A percentile compares a stretch with the other conserved stretches of the same genome.
Evolutionary conservation across 208 protist genomes (phyloP).

Genomic region (Porcisia hertigi): DNA sequence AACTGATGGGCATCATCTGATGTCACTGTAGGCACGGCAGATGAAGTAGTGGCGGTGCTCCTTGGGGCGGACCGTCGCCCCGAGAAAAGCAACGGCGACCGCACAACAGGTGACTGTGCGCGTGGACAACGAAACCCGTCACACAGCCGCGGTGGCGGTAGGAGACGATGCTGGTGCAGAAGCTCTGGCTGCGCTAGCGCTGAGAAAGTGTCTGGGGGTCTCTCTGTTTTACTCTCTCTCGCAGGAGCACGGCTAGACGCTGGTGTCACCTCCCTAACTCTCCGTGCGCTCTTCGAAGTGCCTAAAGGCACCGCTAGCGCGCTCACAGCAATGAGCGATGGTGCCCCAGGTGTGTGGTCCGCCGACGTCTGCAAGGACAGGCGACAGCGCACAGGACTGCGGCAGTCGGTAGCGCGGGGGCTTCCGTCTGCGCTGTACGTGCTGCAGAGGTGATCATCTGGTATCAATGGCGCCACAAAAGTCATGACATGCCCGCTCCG

Average conservation of each 20-base stretch:
- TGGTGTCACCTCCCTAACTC: not conserved
- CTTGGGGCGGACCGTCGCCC: constrained; percentile 5
- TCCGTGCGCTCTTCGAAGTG: constrained; percentile 5
- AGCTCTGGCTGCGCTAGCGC: not conserved
- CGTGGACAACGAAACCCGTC: constrained; percentile 9
- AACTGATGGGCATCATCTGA: constrained; percentile 1
- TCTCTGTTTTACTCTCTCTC: not conserved
- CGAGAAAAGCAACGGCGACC: constrained; percentile 1
- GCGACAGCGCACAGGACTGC: constrained; percentile 26
- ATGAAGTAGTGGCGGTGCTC: not conserved
- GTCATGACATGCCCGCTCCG: not conserved
- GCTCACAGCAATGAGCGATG: constrained; percentile 1
- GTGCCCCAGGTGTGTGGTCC: constrained; percentile 3
- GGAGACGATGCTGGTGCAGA: not conserved
- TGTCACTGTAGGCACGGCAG: not conserved
- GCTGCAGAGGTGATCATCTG: not conserved
- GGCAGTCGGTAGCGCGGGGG: constrained; percentile 27
- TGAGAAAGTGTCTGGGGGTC: not conserved
- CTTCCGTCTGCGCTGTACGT: constrained; percentile 10
- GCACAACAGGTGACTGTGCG: constrained; percentile 7
- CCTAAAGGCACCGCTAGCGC: not conserved
- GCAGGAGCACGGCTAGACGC: not conserved
- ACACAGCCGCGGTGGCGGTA: not conserved
- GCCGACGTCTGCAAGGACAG: constrained; percentile 7
- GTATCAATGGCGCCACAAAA: not conserved